Evolutionary conservation across 1,284 basidiomycete genomes (phyloP), one percentile per base, ranked within the genome.

Genomic region (Leccinum pachyderme): DNA sequence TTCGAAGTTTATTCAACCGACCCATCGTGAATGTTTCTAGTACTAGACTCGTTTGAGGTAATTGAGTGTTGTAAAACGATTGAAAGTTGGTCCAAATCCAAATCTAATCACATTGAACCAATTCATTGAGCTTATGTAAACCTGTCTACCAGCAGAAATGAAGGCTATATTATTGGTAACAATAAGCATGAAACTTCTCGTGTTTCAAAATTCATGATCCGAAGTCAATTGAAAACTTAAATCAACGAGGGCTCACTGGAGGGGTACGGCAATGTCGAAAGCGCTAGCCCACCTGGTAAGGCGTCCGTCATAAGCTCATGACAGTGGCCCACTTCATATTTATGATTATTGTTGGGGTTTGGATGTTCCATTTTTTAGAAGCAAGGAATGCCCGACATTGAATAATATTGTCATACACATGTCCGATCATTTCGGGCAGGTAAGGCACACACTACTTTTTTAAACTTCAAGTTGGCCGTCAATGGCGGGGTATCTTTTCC

Each of bases 171-270:
- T 22, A 35, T 32, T 49, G 53, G 46, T 59, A 56, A 61, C 55
- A 67, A 67, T 65, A 57, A 65, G 47, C 64, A 55, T 65, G 61
- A 63, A 63, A 62, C 62, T 60, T 63, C 43, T 58, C 63, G 55
- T 64, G 63, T 65, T 65, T 65, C 66, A 67, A 63, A 39, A 51
- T 51, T 53, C 53, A 63, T 67, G 61, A 58, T 61, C 66, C 66
- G 63, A 65, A 51, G 11, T 35, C 31, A 33, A 43, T 43, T 49
- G 48, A 31, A 54, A 51, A 47, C 46, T 39, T 56, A 33, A 64
- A 59, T 47, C 31, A 49, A 8, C 27, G 32, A 39, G 15, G 43
- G 31, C 8, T 11, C 47, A 49, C 15, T 32, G 50, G 33, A 28
- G 45, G 3, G 6, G 47, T 63, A 63, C 66, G 62, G 60, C 62